phyloP scores from a whole-genome alignment of 2,329 filamentous ascomycete genomes.

The Diaporthe aspalathi region DNA sequence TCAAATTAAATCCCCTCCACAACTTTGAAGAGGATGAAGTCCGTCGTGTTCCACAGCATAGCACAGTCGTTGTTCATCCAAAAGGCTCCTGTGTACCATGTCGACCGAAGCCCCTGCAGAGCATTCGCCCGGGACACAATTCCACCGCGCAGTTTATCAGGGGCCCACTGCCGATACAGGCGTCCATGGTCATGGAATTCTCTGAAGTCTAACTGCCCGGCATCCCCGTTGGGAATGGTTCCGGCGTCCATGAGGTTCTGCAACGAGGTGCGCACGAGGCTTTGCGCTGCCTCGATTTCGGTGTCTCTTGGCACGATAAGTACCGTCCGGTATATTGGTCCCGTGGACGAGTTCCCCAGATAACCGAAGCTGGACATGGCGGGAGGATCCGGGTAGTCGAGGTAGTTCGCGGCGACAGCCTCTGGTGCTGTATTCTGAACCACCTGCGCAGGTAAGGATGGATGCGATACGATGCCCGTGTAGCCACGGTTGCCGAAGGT shows the following conservation, averaged over 20 bases:
- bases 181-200: neutral
- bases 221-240: neutral
- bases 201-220: neutral
- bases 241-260: slow-evolving; percentile 14
- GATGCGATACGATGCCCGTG: slow-evolving; percentile 5
- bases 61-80: slow-evolving; percentile 16
- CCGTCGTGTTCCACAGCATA: slow-evolving; percentile 13
- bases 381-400: neutral
- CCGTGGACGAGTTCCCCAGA: neutral
- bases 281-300: neutral
- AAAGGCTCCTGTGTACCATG: slow-evolving; percentile 1
- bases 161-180: neutral
- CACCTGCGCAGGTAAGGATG: neutral
- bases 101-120: slow-evolving; percentile 20
- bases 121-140: neutral
- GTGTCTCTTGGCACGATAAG: slow-evolving; percentile 1
- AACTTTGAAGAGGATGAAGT: neutral
- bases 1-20: neutral
- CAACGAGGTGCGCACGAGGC: slow-evolving; percentile 1
- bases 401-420: neutral
- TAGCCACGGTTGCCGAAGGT: neutral
- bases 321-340: neutral
- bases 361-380: neutral
- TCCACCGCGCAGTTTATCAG: slow-evolving; percentile 4
- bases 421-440: neutral